phyloP scores from a whole-genome alignment of 306 rosid species.

The Canavalia gladiata region DNA sequence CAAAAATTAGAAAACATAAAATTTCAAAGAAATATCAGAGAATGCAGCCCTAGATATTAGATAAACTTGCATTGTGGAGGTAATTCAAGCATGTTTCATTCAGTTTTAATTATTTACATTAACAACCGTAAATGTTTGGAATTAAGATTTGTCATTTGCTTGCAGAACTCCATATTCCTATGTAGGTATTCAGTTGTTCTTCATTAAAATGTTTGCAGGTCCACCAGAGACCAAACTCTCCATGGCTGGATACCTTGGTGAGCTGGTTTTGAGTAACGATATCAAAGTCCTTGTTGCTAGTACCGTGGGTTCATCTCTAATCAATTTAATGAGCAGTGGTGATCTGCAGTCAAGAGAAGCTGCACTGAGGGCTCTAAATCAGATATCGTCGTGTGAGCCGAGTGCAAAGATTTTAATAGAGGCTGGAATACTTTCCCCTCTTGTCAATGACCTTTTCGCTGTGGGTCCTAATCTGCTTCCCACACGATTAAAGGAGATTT shows the following conservation, averaged over 20 bases:
- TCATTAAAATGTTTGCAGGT: conserved; percentile 69
- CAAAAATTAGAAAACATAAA: not conserved
- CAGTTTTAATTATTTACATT: conserved; percentile 36
- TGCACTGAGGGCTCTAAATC: conserved; percentile 93
- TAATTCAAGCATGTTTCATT: conserved; percentile 2
- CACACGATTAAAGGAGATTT: conserved; percentile 84
- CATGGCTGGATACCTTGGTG: conserved; percentile 92
- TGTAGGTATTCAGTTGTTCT: conserved; percentile 27
- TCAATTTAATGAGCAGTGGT: conserved; percentile 81
- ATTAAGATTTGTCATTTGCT: conserved; percentile 36
- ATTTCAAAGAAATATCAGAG: conserved; percentile 28
- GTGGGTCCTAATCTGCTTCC: conserved; percentile 89
- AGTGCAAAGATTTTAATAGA: conserved; percentile 89
- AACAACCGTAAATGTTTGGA: conserved; percentile 21
- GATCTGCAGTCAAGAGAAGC: conserved; percentile 88
- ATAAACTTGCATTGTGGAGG: conserved; percentile 19
- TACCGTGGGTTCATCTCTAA: conserved; percentile 87
- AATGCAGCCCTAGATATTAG: not conserved
- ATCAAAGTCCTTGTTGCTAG: conserved; percentile 83
- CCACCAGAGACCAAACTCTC: conserved; percentile 88
- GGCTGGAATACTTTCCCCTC: conserved; percentile 97
- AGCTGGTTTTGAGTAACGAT: conserved; percentile 88
- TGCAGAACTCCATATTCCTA: conserved; percentile 24
- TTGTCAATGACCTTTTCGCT: conserved; percentile 89
- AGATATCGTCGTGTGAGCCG: conserved; percentile 87